Evolutionary conservation across 768 basidiomycete genomes (phyloP), one percentile per base, ranked within the genome.

Genomic region (Tricholoma bakamatsutake): DNA sequence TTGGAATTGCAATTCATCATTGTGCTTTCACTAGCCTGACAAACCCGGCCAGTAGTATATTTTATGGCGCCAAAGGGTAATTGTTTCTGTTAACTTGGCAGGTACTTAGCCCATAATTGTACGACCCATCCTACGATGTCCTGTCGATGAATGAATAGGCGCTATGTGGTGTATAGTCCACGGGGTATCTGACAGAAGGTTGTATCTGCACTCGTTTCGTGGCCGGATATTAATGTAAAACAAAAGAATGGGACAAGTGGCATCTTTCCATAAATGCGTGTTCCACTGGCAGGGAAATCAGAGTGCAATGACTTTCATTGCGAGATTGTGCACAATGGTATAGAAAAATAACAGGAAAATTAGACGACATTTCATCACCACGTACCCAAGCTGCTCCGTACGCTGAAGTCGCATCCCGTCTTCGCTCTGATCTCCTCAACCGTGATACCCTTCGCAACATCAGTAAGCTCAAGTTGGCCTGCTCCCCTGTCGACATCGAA

Each of bases 361-460:
- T 24, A 10, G 27, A 48, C 10, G 11, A 9, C n/a, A 53, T 11
- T 30, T 55, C 54, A 43, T 59, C 71, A 83, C 64, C 80, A 75
- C 28, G 67, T 75, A 37, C 80, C 81, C 24, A 88, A 54, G 37
- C 78, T 67, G 46, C 71, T 72, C 57, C 78, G 69, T 34, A 88
- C 78, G 57, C 79, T 79, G 74, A 95, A 97, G 28, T 85, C 82
- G 53, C 88, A 90, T 3, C 84, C 91, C 3, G 95, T 98, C 80
- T 93, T 94, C 21, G 83, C 82, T 69, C 76, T 82, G 40, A 97
- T 84, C 65, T 95, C 91, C 27, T 93, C 91, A 51, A 96, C 66
- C 0, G 84, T 84, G 27, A 87, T 84, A 2, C 93, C 94, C 59
- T 87, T 82, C n/a, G 90, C 91, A 45, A 94, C 62, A 69, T 97